These are phyloP conservation scores for Phyllosticta citribraziliensis DNA, from an alignment of 2,329 filamentous ascomycete genomes.

Conservation along the genomic window DNA sequence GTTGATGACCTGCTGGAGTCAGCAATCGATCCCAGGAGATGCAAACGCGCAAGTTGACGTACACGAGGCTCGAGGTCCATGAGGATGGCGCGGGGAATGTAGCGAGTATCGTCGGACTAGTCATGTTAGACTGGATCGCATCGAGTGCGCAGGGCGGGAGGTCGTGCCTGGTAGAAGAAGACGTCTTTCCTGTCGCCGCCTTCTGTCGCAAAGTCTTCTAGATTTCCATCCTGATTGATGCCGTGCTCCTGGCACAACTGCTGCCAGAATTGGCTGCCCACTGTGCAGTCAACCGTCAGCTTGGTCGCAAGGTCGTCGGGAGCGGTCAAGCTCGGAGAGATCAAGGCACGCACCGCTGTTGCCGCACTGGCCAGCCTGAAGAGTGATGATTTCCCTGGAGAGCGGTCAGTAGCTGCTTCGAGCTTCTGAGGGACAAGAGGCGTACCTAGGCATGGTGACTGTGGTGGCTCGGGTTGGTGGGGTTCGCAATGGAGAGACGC, in stretches of 20 bases:
- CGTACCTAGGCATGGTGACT: slow-evolving; percentile 29
- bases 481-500: slow-evolving; percentile 4
- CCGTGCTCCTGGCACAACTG: slow-evolving; percentile 97
- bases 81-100: slow-evolving; percentile 91
- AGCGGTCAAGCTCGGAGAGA: slow-evolving; percentile 3
- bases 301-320: neutral
- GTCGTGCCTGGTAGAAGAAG: slow-evolving; percentile 75
- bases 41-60: slow-evolving; percentile 17
- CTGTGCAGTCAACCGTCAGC: slow-evolving; percentile 36
- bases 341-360: slow-evolving; percentile 73
- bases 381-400: slow-evolving; percentile 91
- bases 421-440: neutral
- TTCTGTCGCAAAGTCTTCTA: slow-evolving; percentile 95
- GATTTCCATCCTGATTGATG: slow-evolving; percentile 92
- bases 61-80: slow-evolving; percentile 90
- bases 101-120: slow-evolving; percentile 92
- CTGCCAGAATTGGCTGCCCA: slow-evolving; percentile 98
- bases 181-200: slow-evolving; percentile 97
- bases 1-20: slow-evolving; percentile 62
- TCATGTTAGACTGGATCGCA: neutral
- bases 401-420: neutral
- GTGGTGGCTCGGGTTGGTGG: slow-evolving; percentile 11
- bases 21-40: neutral
- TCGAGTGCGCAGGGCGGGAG: neutral
- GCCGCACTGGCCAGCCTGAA: slow-evolving; percentile 98